Evolutionary conservation across 176 grass and related monocot genomes (phyloP).

Genomic region (Oryza nivara): DNA sequence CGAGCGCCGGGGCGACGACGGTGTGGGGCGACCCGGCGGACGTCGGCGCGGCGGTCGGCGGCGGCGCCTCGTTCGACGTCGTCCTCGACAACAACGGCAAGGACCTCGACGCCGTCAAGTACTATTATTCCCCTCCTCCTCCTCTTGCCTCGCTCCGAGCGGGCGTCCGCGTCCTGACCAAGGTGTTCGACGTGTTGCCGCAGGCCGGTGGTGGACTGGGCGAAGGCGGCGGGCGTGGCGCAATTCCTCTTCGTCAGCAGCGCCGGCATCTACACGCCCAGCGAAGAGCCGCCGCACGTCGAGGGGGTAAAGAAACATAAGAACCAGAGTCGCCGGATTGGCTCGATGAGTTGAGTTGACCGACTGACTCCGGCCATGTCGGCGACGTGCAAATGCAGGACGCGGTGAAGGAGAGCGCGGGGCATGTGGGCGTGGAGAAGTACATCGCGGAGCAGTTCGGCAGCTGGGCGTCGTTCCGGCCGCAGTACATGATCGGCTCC

Average conservation of each 20-base stretch:
- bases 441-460: slow-evolving; percentile 74
- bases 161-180: not conserved
- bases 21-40: slow-evolving; percentile 73
- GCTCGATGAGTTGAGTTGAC: not conserved
- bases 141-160: not conserved
- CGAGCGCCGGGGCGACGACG: slow-evolving; percentile 66
- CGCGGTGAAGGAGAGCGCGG: slow-evolving; percentile 77
- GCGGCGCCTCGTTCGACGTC: slow-evolving; percentile 61
- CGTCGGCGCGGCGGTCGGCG: slow-evolving; percentile 53
- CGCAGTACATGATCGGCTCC: slow-evolving; percentile 97
- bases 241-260: slow-evolving; percentile 96
- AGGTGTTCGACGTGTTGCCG: not conserved
- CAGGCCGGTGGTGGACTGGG: slow-evolving; percentile 93
- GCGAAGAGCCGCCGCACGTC: slow-evolving; percentile 72
- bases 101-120: slow-evolving; percentile 92
- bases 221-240: slow-evolving; percentile 59
- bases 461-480: slow-evolving; percentile 80
- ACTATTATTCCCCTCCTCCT: too few relatives aligned
- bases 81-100: slow-evolving; percentile 97
- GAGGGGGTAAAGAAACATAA: slow-evolving; percentile 61
- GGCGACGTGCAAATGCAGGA: slow-evolving; percentile 48
- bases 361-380: not conserved
- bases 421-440: slow-evolving; percentile 84
- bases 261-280: slow-evolving; percentile 79
- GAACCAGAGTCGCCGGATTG: not conserved